Conservation (phyloP, 2,329 filamentous ascomycete species). For the Aspergillus vadensis region DNA sequence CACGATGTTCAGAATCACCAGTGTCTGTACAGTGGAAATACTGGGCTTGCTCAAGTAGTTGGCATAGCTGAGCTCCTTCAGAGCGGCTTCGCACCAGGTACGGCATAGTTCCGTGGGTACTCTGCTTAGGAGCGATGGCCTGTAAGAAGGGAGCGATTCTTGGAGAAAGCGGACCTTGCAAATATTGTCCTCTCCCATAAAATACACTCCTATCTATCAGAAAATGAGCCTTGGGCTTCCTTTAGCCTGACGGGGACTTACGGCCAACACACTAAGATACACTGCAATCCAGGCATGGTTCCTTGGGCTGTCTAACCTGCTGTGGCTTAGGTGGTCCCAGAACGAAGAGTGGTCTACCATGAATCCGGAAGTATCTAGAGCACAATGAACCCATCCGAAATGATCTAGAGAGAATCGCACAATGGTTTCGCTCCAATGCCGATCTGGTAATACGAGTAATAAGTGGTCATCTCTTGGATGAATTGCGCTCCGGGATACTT, state of each 20-base stretch:
- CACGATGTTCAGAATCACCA: constrained; percentile 1
- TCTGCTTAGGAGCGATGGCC: not conserved
- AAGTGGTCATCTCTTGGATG: not conserved
- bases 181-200: not conserved
- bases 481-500: not conserved
- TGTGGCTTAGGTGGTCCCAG: not conserved
- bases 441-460: not conserved
- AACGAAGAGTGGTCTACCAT: not conserved
- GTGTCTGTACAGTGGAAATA: constrained; percentile 1
- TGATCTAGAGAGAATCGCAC: not conserved
- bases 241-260: not conserved
- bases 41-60: constrained; percentile 1
- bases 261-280: constrained; percentile 5
- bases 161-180: not conserved
- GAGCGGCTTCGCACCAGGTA: not conserved
- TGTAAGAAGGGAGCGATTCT: not conserved
- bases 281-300: constrained; percentile 1
- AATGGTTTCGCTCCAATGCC: constrained; percentile 1
- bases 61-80: not conserved
- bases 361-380: not conserved
- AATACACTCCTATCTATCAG: not conserved
- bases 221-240: not conserved
- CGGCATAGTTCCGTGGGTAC: not conserved
- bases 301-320: not conserved
- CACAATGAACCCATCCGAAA: constrained; percentile 3